These are phyloP conservation scores for Exophiala sp. DNA, from an alignment of 2,329 filamentous ascomycete genomes.

Conservation along the genomic window DNA sequence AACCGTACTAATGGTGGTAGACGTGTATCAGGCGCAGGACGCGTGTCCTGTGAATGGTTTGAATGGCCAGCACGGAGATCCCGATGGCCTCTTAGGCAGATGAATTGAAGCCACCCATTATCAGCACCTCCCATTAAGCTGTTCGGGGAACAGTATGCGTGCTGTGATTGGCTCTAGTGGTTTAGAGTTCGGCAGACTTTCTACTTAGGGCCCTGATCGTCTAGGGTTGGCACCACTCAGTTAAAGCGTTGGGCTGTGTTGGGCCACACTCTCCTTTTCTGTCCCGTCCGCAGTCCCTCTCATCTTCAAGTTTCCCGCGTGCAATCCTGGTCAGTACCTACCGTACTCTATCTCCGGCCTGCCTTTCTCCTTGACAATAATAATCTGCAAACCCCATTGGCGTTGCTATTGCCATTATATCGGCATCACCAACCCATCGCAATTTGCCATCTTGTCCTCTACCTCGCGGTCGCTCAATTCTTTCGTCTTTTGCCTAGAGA, in stretches of 20 bases:
- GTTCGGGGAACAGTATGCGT: too few relatives aligned
- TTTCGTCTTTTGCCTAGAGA: background rate
- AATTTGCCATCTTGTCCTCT: constrained; percentile 2
- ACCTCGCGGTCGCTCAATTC: background rate
- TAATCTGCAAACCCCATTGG: background rate
- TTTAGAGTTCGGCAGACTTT: background rate
- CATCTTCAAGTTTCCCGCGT: background rate
- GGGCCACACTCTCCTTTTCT: background rate
- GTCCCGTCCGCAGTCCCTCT: background rate
- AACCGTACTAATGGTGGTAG: too few relatives aligned
- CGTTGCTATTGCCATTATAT: background rate
- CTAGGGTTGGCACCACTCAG: background rate
- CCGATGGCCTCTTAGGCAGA: background rate
- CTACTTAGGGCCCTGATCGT: background rate
- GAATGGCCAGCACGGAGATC: background rate
- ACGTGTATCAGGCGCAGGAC: background rate
- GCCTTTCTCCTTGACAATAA: background rate
- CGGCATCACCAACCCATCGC: background rate
- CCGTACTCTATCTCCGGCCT: background rate
- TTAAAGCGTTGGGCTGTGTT: background rate
- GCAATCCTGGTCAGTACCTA: background rate
- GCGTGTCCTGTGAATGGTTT: background rate
- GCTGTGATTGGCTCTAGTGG: background rate
- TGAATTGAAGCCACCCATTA: background rate
- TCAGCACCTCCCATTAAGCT: background rate